Evolutionary conservation across 352 stramenopile species (phyloP).

Genomic region (Phytophthora rubi): DNA sequence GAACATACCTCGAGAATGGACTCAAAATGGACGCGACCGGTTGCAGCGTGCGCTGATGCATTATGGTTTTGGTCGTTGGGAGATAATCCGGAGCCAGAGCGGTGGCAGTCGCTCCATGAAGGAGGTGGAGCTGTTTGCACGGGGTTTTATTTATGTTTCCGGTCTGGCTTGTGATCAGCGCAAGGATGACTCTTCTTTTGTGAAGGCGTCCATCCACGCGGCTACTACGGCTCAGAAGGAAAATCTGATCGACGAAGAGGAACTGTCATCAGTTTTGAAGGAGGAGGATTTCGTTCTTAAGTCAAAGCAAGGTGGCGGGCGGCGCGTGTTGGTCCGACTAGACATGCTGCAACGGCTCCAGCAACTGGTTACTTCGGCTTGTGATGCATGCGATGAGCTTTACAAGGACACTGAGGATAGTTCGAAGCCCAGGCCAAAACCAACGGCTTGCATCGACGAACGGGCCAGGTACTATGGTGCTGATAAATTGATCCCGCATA

Average conservation of each 20-base stretch:
- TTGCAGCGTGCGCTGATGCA: constrained; percentile 90
- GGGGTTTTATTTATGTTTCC: constrained; percentile 89
- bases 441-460: constrained; percentile 73
- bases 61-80: constrained; percentile 87
- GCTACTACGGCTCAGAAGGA: constrained; percentile 69
- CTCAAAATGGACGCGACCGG: constrained; percentile 82
- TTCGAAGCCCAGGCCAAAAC: constrained; percentile 29
- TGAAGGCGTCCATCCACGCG: constrained; percentile 82
- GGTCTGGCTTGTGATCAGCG: constrained; percentile 74
- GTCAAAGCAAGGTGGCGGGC: constrained; percentile 84
- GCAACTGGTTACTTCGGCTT: constrained; percentile 59
- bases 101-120: constrained; percentile 85
- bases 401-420: constrained; percentile 39
- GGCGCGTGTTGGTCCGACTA: constrained; percentile 81
- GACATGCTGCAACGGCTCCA: constrained; percentile 88
- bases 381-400: constrained; percentile 64
- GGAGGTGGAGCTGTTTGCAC: constrained; percentile 85
- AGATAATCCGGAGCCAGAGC: constrained; percentile 89
- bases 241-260: constrained; percentile 76
- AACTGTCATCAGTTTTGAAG: constrained; percentile 76
- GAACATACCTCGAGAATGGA: constrained; percentile 81
- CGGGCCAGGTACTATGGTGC: constrained; percentile 75
- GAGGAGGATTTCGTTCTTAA: constrained; percentile 91
- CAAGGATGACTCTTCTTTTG: constrained; percentile 84
- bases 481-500: constrained; percentile 62